Evolutionary conservation across 148 eudicot genomes (phyloP).

Genomic region (Persicaria tinctoria): DNA sequence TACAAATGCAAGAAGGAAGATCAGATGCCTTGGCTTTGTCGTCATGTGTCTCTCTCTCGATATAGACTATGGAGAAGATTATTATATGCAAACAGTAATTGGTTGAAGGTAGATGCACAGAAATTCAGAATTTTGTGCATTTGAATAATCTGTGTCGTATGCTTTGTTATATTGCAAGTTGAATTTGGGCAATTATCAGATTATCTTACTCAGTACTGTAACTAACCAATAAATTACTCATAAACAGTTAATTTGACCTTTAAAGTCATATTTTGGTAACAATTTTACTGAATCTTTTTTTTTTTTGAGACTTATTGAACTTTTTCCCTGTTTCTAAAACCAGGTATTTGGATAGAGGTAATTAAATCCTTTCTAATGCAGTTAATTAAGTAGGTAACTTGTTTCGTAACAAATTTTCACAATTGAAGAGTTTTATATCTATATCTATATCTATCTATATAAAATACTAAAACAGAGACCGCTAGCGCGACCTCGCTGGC

Average conservation of each 20-base stretch:
- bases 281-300: too few relatives aligned
- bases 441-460: too few relatives aligned
- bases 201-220: neutral
- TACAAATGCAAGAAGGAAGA: conserved; percentile 18
- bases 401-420: too few relatives aligned
- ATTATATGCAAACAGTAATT: conserved; percentile 4
- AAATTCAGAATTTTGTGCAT: neutral
- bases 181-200: conserved; percentile 2
- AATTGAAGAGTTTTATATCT: too few relatives aligned
- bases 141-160: conserved; percentile 1
- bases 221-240: neutral
- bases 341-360: too few relatives aligned
- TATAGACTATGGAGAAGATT: neutral
- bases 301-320: too few relatives aligned
- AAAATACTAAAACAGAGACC: too few relatives aligned
- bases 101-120: conserved; percentile 11
- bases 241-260: neutral
- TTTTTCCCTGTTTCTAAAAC: too few relatives aligned
- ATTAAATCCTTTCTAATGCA: too few relatives aligned
- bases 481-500: too few relatives aligned
- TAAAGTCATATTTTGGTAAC: conserved; percentile 7
- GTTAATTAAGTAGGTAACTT: too few relatives aligned
- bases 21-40: conserved; percentile 31
- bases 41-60: conserved; percentile 16
- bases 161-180: conserved; percentile 12